Evolutionary conservation across 192 early-diverging fungal genomes (phyloP).

Genomic region (Backusella morwellensis): DNA sequence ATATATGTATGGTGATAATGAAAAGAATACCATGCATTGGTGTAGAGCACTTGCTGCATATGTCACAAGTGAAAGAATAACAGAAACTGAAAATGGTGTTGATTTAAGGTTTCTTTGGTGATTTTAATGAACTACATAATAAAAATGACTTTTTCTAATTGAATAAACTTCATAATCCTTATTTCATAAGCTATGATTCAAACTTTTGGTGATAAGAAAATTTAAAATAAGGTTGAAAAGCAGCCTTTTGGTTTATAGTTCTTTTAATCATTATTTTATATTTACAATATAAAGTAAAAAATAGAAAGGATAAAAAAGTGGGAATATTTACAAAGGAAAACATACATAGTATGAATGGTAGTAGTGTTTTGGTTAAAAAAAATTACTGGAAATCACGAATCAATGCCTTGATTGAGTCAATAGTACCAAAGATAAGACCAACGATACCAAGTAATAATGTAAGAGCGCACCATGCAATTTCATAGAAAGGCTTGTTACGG

Average conservation of each 20-base stretch:
- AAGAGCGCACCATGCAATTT: conserved; percentile 49
- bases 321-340: neutral
- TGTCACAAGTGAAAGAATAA: neutral
- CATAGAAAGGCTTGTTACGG: conserved; percentile 35
- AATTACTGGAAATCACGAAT: conserved; percentile 28
- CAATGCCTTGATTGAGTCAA: conserved; percentile 55
- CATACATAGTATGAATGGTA: neutral
- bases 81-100: conserved; percentile 1
- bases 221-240: too few relatives aligned
- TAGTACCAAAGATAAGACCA: conserved; percentile 63
- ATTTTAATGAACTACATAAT: neutral
- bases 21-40: conserved; percentile 11
- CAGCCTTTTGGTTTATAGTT: neutral
- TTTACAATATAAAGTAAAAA: neutral
- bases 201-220: too few relatives aligned
- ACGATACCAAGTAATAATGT: conserved; percentile 66
- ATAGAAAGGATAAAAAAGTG: neutral
- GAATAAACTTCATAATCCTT: neutral
- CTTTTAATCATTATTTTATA: neutral
- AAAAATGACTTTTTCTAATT: neutral
- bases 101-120: conserved; percentile 14
- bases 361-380: neutral
- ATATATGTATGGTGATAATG: conserved; percentile 8
- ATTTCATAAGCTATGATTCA: too few relatives aligned
- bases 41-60: neutral